Conservation (phyloP, 768 basidiomycete species). For the Cyclocybe aegerita region DNA sequence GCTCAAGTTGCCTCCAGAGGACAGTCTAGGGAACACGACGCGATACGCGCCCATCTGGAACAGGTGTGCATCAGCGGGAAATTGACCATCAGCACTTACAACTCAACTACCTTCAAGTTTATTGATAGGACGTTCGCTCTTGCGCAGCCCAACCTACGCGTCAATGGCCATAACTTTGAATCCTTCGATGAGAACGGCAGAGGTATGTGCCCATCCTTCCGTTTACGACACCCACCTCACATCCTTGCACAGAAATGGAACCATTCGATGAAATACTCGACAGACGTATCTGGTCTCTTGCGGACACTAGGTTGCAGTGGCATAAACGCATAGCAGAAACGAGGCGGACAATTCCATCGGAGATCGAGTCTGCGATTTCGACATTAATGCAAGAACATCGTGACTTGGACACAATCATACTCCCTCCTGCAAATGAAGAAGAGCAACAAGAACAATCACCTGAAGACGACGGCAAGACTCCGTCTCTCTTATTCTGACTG, state of each 20-base stretch:
- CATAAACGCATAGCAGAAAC: constrained; percentile 69
- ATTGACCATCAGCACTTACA: neutral
- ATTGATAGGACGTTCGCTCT: constrained; percentile 61
- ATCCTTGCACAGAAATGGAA: constrained; percentile 55
- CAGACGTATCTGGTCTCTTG: constrained; percentile 76
- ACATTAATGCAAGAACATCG: constrained; percentile 30
- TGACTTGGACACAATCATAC: constrained; percentile 22
- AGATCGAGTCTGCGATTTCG: constrained; percentile 40
- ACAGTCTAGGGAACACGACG: constrained; percentile 42
- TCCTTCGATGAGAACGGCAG: constrained; percentile 55
- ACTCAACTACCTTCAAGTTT: constrained; percentile 39
- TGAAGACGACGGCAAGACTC: constrained; percentile 19
- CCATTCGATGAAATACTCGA: constrained; percentile 88
- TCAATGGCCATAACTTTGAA: constrained; percentile 79
- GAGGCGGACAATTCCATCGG: constrained; percentile 59
- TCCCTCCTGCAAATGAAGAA: constrained; percentile 14
- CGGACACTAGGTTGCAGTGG: constrained; percentile 73
- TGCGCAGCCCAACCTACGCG: constrained; percentile 69
- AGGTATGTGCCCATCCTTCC: constrained; percentile 31
- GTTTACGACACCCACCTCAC: neutral
- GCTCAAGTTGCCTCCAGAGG: constrained; percentile 41
- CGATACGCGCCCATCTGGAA: constrained; percentile 47
- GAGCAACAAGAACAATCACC: constrained; percentile 18
- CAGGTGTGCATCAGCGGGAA: constrained; percentile 34
- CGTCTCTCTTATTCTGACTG: neutral